These are phyloP conservation scores for Pseudopyricularia javanii DNA, from an alignment of 2,329 filamentous ascomycete genomes.

Conservation along the genomic window DNA sequence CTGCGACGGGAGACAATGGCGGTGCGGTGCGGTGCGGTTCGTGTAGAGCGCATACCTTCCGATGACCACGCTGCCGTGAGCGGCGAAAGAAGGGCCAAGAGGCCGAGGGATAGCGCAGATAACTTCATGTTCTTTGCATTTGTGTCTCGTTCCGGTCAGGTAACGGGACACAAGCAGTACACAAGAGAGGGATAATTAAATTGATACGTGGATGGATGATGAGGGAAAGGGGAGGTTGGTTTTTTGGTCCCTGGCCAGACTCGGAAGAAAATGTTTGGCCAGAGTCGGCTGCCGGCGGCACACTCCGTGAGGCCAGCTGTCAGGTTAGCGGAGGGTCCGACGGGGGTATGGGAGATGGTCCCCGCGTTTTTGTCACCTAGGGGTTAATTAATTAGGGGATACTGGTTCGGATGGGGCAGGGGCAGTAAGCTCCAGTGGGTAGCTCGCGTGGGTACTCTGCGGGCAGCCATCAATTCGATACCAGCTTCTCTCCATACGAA, in stretches of 20 bases:
- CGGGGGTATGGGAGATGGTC: not conserved
- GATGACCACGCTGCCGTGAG: conserved; percentile 71
- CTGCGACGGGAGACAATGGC: not conserved
- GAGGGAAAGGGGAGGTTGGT: not conserved
- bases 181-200: not conserved
- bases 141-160: not conserved
- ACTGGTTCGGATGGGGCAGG: no score
- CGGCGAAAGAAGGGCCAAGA: conserved; percentile 54
- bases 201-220: not conserved
- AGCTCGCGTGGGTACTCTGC: not conserved
- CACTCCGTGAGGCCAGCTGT: not conserved
- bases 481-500: no score
- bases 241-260: not conserved
- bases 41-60: conserved; percentile 45
- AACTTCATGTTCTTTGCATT: conserved; percentile 51
- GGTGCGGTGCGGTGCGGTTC: not conserved
- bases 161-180: no score
- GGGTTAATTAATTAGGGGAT: no score
- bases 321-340: not conserved
- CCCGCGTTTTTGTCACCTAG: not conserved
- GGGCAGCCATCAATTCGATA: no score
- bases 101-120: conserved; percentile 52
- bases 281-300: not conserved
- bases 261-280: not conserved
- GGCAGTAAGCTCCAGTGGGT: not conserved